Evolutionary conservation across 805 yeast genomes (phyloP).

Genomic region (Ogataea trehaloabstinens): DNA sequence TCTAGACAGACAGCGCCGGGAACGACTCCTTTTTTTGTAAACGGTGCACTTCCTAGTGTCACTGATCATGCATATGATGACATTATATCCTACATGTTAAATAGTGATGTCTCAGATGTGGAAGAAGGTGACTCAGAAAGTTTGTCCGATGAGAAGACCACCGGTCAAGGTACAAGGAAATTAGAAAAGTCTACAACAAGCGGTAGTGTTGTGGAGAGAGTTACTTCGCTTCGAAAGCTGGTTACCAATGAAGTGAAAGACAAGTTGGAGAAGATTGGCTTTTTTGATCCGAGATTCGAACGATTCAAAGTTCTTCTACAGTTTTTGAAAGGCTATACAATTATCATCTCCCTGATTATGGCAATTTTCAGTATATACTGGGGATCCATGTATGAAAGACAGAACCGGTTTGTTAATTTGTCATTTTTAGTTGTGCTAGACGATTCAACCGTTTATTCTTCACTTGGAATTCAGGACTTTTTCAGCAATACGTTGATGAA

Average conservation of each 20-base stretch:
- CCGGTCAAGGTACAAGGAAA: not conserved
- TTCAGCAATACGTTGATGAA: constrained; percentile 23
- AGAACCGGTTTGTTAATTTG: constrained; percentile 28
- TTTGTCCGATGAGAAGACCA: not conserved
- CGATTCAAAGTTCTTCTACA: constrained; percentile 9
- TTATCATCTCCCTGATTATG: constrained; percentile 36
- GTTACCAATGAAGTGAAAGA: constrained; percentile 20
- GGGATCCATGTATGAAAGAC: constrained; percentile 38
- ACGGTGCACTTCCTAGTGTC: constrained; percentile 14
- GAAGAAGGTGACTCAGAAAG: constrained; percentile 4
- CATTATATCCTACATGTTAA: constrained; percentile 15
- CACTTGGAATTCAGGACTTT: constrained; percentile 31
- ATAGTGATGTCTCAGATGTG: constrained; percentile 10
- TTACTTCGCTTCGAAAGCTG: constrained; percentile 14
- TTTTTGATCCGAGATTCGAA: constrained; percentile 26
- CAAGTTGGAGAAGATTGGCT: constrained; percentile 21
- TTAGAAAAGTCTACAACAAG: not conserved
- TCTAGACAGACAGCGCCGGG: constrained; percentile 10
- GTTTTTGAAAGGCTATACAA: constrained; percentile 24
- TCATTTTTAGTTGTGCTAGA: constrained; percentile 34
- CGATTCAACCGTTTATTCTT: constrained; percentile 7
- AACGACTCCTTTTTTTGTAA: constrained; percentile 13
- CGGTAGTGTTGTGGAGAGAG: constrained; percentile 7
- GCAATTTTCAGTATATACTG: constrained; percentile 41
- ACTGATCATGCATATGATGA: constrained; percentile 14